Evolutionary conservation across 108 stramenopile species (phyloP), one percentile per base, ranked within the genome.

Genomic region (Nitzschia palea): DNA sequence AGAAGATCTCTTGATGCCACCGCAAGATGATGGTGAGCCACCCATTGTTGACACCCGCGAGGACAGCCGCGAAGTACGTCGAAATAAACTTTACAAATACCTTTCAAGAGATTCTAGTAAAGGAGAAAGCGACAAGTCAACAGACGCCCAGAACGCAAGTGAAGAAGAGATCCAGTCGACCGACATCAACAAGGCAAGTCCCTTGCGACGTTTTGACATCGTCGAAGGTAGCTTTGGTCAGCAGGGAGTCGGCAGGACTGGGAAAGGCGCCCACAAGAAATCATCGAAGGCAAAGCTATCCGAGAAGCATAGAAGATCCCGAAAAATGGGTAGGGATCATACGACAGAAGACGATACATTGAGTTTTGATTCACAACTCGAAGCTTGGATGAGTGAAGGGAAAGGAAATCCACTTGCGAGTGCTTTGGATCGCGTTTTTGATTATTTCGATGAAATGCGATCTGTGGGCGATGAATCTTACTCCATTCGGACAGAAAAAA

Each of bases 401-500:
- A 55, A 30, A 20, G 17, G 22, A 12, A 20, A 37, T 4, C 2
- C 29, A 34, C 20, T 60, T 5, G 26, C 59, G 0, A 8, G 40
- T 22, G 59, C 59, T 1, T 32, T 60, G 59, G 59, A 60, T 40
- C 1, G 43, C 12, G 40, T 60, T 2, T 26, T 60, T 42, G 59
- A 60, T 40, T 42, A 25, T 1, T 40, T 60, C 25, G 43, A 20
- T 9, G 40, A 36, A 12, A 25, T 60, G 35, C 33, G 8, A 18
- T 34, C 37, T 2, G 14, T 26, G 8, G 59, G 43, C 8, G 59
- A 60, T 14, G 36, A 40, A 0, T 40, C 36, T n/a, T 25, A 8
- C 12, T 55, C 54, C 9, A 29, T 6, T 5, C 1, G 33, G 2
- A 40, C 37, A 8, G 37, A 60, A 22, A 17, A 17, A 35, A 59